Base-by-base conservation (phyloP, 2,329 filamentous ascomycete species). In the Pseudogymnoascus sp. region DNA sequence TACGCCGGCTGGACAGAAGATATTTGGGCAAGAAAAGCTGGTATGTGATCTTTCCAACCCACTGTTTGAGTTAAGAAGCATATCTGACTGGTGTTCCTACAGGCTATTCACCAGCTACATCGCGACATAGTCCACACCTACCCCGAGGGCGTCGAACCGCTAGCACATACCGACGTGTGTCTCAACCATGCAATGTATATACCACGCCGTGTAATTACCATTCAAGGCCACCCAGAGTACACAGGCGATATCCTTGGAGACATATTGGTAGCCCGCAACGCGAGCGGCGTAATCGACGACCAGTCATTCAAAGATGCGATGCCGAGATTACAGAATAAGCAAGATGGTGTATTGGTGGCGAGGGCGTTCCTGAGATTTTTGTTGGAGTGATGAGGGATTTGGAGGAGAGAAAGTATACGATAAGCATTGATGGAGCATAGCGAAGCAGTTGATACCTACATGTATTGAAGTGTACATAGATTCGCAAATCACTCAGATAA, bases 151-250 rank as follows among this genome's bases (percentile, higher is more conserved):
- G 81, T 87, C 2, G 78, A 86, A 61, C 74, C 78, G 2, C 78
- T 95, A 1, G 90, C 84, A 2, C 80, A 78, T 39, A 88, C 88
- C 1, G 78, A 80, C 3, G 74, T 79, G 50, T 95, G 91, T 75
- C 75, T 79, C 8, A 85, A 91, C n/a, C 91, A 96, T 73, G 88
- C 86, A 64, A 90, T 95, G 82, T 89, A 94, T 70, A 74, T 79
- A 18, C 82, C 85, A 7, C 77, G 80, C 41, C 80, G 80, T 35
- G 77, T 89, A 63, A 86, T 95, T 63, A 86, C 89, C 0, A 83
- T 96, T 1, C 91, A 96, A 76, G 91, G 90, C 5, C 91, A 96
- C 72, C 91, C 91, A 0, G 91, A 96, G 73, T 94, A 93, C 71
- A 88, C 80, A 3, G 78, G 80, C 62, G 80, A 84, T 14, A 91